Conservation (phyloP, 495 filamentous ascomycete species). For the Penicillium riverlandense region DNA sequence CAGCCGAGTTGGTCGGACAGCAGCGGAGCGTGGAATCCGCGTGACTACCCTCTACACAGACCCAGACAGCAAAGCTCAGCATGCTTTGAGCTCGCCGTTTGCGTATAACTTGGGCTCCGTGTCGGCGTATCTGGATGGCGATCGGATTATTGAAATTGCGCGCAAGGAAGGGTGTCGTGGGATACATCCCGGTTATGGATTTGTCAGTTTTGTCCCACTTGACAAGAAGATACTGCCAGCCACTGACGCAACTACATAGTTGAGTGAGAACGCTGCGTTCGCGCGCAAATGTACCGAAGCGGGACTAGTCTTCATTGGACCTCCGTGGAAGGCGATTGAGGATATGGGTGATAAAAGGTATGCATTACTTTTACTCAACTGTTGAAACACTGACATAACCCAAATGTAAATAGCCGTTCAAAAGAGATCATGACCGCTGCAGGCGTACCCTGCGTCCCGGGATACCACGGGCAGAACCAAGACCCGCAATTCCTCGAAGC, state of each 20-base stretch:
- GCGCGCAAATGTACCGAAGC: slow-evolving; percentile 84
- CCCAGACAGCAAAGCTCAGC: slow-evolving; percentile 78
- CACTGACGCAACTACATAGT: slow-evolving; percentile 17
- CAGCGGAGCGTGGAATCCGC: slow-evolving; percentile 78
- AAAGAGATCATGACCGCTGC: slow-evolving; percentile 96
- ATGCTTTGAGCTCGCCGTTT: slow-evolving; percentile 77
- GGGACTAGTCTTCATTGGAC: slow-evolving; percentile 90
- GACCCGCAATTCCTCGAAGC: slow-evolving; percentile 59
- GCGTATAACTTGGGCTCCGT: slow-evolving; percentile 75
- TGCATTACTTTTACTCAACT: not conserved
- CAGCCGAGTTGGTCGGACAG: slow-evolving; percentile 80
- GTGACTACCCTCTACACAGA: slow-evolving; percentile 95
- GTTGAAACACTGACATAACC: not conserved
- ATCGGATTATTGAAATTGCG: slow-evolving; percentile 82
- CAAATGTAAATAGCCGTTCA: slow-evolving; percentile 43
- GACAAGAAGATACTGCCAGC: not conserved
- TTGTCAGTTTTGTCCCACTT: slow-evolving; percentile 44
- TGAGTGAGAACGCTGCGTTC: slow-evolving; percentile 89
- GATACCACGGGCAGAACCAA: slow-evolving; percentile 89
- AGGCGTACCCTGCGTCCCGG: slow-evolving; percentile 91
- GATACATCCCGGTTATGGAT: slow-evolving; percentile 96
- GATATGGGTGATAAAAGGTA: slow-evolving; percentile 96
- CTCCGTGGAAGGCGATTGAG: slow-evolving; percentile 86
- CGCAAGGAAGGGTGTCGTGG: slow-evolving; percentile 78
- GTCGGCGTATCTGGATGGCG: slow-evolving; percentile 84